Evolutionary conservation across 2,329 filamentous ascomycete species (phyloP).

Genomic region (Ascochyta fabae): DNA sequence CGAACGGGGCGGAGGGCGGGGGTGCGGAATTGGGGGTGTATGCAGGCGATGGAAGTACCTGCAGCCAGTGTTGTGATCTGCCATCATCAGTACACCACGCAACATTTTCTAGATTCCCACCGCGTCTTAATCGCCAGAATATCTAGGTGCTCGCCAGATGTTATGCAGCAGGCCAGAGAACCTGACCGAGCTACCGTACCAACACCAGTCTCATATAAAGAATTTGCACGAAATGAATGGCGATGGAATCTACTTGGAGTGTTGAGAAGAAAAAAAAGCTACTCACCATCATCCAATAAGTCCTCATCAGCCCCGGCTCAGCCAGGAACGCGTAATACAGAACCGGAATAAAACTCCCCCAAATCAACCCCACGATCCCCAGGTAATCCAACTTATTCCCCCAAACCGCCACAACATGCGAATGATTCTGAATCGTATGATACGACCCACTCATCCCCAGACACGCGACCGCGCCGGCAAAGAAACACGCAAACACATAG

Average conservation of each 20-base stretch:
- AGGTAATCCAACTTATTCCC: constrained; percentile 95
- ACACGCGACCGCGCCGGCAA: constrained; percentile 51
- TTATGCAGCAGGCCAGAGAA: too few relatives aligned
- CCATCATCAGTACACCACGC: neutral
- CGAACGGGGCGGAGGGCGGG: constrained; percentile 84
- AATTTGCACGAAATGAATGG: too few relatives aligned
- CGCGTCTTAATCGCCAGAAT: too few relatives aligned
- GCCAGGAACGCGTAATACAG: constrained; percentile 69
- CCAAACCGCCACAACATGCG: constrained; percentile 74
- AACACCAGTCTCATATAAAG: too few relatives aligned
- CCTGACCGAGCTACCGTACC: too few relatives aligned
- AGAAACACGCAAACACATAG: constrained; percentile 48
- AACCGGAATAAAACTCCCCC: constrained; percentile 87
- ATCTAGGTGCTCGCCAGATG: too few relatives aligned
- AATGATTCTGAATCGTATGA: constrained; percentile 87
- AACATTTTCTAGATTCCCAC: too few relatives aligned
- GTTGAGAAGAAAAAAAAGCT: too few relatives aligned
- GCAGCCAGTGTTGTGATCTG: constrained; percentile 79
- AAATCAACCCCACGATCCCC: constrained; percentile 89
- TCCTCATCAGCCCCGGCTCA: constrained; percentile 66
- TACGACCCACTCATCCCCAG: constrained; percentile 68
- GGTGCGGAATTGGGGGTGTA: constrained; percentile 82
- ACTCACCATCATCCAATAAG: too few relatives aligned
- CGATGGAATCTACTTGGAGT: too few relatives aligned
- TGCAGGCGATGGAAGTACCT: constrained; percentile 78